Conservation (phyloP, 345 rosid species). For the Syzygium grande region DNA sequence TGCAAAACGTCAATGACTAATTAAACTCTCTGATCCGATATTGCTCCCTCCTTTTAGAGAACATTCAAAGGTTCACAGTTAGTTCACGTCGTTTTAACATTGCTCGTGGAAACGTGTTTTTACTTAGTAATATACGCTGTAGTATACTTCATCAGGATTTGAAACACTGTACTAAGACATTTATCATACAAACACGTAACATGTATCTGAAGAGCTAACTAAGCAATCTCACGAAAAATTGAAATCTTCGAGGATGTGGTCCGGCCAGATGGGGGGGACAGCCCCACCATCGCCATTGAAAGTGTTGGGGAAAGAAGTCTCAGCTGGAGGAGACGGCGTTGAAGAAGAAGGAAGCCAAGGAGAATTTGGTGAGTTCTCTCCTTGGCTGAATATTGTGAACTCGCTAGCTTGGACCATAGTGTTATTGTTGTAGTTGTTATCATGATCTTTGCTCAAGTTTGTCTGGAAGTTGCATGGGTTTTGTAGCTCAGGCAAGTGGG, state of each 20-base stretch:
- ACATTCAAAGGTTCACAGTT: neutral
- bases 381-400: constrained; percentile 12
- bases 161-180: neutral
- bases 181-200: constrained; percentile 7
- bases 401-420: constrained; percentile 5
- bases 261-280: constrained; percentile 30
- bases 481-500: constrained; percentile 48
- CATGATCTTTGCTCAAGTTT: neutral
- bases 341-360: constrained; percentile 29
- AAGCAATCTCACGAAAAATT: constrained; percentile 34
- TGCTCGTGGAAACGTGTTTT: neutral
- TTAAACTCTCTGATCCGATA: neutral
- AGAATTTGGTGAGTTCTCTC: constrained; percentile 19
- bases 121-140: neutral
- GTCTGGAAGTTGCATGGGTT: constrained; percentile 21
- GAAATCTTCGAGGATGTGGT: constrained; percentile 38
- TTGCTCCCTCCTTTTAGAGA: neutral
- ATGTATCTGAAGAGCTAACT: neutral
- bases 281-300: constrained; percentile 18
- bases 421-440: neutral
- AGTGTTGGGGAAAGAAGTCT: neutral
- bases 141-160: neutral
- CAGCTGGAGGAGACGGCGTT: constrained; percentile 26
- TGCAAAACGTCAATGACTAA: neutral
- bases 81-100: neutral